Base-by-base conservation (phyloP, 352 stramenopile genomes). In the Globisporangium orthogonon region DNA sequence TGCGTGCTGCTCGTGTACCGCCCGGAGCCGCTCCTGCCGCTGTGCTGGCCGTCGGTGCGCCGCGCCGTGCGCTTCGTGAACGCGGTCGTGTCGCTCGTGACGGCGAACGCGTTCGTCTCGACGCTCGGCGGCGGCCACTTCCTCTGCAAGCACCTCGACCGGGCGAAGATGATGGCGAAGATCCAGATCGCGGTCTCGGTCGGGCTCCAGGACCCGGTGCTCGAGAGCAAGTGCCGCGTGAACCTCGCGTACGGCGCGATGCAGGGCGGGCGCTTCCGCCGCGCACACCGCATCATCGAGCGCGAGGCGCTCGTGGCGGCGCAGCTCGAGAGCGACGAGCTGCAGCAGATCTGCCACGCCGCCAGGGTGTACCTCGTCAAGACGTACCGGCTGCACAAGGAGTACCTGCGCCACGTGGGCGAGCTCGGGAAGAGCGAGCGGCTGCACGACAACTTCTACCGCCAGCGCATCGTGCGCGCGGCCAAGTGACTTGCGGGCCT, bases 241-340 rank as follows among this genome's bases (percentile, higher is more conserved):
- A 89, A 93, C 56, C 40, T 93, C 15, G 81, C 84, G 54, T 93
- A 93, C 57, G 88, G 86, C 41, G 80, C 83, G 5, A 81, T 93
- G 67, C 80, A 85, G 39, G 56, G 67, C 56, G 83, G 83, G 28
- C 71, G 72, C 41, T 91, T 93, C 59, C 66, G 70, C 37, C 71
- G 74, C 11, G 83, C 83, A 13, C 62, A 66, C 39, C 68, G 67
- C 5, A 81, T 90, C 41, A 54, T 93, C 51, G 57, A 69, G 11
- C 55, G 67, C 1, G 82, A 92, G 58, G 41, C 67, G 30, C 14
- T 47, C 14, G 74, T 86, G 31, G 82, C 82, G 1, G 43, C 69
- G 35, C 50, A 65, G 49, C 71, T 93, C 9, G 60, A 66, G 7
- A 89, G 69, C 59, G 64, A 67, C 7, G 83, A 93, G 44, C 61